Evolutionary conservation across 495 filamentous ascomycete species (phyloP), one percentile per base, ranked within the genome.

Genomic region (Lasiosphaeriaceae sp.): DNA sequence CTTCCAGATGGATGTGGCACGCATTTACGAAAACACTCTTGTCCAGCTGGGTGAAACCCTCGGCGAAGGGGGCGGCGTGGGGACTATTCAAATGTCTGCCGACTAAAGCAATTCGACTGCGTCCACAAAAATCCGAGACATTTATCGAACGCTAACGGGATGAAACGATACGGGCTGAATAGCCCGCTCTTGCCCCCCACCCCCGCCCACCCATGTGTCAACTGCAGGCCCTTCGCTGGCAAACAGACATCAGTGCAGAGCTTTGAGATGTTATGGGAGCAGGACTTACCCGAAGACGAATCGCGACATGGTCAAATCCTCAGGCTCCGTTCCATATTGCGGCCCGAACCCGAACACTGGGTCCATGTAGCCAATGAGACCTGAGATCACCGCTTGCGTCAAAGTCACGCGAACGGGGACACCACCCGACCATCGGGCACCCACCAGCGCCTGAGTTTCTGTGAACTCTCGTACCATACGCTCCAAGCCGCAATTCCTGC

Each of bases 21-120:
- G 79, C 59, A 86, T 95, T 0, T 96, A 92, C 71, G 89, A 93
- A 68, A 77, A 79, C 63, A 92, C 89, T 0, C 77, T 96, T 57
- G 80, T 86, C 49, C 78, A 87, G 67, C 69, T 94, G 3, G 88
- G 85, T 4, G 84, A 83, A 65, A 77, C 77, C 17, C 64, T 89
- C 24, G 83, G 77, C 31, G 64, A 56, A 16, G 51, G 56, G 20
- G 58, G 50, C 2, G 49, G 49, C 2, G 52, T 59, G 19, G 39
- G 39, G 39, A 41, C 14, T 2, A 45, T 61, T 14, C 62, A 60
- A 19, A 61, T 64, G 9, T 57, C 55, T 9, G 62, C 29, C 22
- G 34, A 37, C 22, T 53, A 17, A 37, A 8, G 20, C 8, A 16
- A 45, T 20, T 16, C 37, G 4, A 2, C 26, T 35, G 29, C 37